Evolutionary conservation across 495 filamentous ascomycete genomes (phyloP).

Genomic region (Neurospora sp.): DNA sequence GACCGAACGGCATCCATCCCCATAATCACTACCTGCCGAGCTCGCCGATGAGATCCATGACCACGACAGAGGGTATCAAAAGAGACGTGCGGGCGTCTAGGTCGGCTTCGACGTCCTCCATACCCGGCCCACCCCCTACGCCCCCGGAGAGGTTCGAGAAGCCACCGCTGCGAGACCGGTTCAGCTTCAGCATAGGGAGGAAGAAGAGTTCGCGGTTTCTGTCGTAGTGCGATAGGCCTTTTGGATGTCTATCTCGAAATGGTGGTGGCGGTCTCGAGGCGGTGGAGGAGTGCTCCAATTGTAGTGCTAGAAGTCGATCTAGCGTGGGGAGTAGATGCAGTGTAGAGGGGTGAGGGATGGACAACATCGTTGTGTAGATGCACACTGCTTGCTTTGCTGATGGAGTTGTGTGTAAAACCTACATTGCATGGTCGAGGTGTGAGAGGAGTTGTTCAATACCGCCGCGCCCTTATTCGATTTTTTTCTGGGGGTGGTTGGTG

Average conservation of each 20-base stretch:
- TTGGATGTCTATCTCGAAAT: not conserved
- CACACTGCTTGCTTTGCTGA: not conserved
- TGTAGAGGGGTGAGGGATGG: not conserved
- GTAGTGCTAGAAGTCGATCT: not conserved
- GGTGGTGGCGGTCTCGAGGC: not conserved
- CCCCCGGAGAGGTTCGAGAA: constrained; percentile 3
- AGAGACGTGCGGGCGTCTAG: constrained; percentile 1
- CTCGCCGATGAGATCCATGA: constrained; percentile 3
- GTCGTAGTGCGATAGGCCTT: constrained; percentile 14
- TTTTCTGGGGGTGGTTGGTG: not conserved
- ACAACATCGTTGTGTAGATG: not conserved
- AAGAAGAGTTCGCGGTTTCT: constrained; percentile 47
- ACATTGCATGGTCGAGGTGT: not conserved
- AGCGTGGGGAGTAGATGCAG: not conserved
- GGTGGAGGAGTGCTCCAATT: not conserved
- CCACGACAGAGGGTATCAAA: constrained; percentile 3
- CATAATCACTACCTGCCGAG: constrained; percentile 3
- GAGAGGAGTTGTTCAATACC: not conserved
- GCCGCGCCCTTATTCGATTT: not conserved
- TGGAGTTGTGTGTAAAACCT: not conserved
- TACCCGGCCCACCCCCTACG: not conserved
- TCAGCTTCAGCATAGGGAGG: constrained; percentile 47
- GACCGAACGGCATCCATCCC: not conserved
- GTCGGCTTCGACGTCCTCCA: not conserved
- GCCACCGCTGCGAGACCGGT: constrained; percentile 36